phyloP scores from a whole-genome alignment of 352 stramenopile genomes.

The Pythium utonaiense region DNA sequence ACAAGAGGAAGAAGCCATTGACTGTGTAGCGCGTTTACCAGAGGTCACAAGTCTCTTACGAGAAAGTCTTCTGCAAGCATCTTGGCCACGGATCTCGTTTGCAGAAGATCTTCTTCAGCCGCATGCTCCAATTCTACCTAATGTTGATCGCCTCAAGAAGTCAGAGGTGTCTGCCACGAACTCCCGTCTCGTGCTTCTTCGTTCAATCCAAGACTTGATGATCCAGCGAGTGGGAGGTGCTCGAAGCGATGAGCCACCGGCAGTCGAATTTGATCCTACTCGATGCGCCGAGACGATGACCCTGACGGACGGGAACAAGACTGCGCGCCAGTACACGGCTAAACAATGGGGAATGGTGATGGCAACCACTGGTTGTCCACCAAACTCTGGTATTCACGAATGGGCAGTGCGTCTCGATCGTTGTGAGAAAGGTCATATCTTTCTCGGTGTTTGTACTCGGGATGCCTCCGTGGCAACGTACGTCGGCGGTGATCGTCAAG shows the following conservation, averaged over 20 bases:
- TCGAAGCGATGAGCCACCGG: conserved; percentile 63
- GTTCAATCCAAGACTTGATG: conserved; percentile 84
- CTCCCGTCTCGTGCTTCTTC: conserved; percentile 60
- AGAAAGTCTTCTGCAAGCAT: conserved; percentile 56
- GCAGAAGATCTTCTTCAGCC: conserved; percentile 52
- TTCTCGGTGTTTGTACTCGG: conserved; percentile 83
- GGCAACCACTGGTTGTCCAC: conserved; percentile 75
- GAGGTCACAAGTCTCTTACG: conserved; percentile 57
- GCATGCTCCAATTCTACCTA: conserved; percentile 63
- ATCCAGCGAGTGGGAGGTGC: conserved; percentile 72
- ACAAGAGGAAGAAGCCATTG: conserved; percentile 60
- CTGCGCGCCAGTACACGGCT: conserved; percentile 85
- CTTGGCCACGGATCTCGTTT: conserved; percentile 60
- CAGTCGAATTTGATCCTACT: conserved; percentile 84
- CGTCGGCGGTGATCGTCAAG: conserved; percentile 84
- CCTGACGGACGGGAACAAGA: conserved; percentile 77
- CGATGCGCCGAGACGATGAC: conserved; percentile 89
- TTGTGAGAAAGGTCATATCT: conserved; percentile 89
- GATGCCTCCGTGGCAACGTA: conserved; percentile 87
- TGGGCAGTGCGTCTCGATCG: conserved; percentile 85
- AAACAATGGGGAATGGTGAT: conserved; percentile 92
- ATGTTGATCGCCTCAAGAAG: conserved; percentile 45
- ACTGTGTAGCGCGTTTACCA: conserved; percentile 64
- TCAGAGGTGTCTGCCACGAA: conserved; percentile 25
- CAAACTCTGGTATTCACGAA: conserved; percentile 84